Evolutionary conservation across 192 early-diverging fungal genomes (phyloP), one percentile per base, ranked within the genome.

Genomic region (Linnemannia schmuckeri): DNA sequence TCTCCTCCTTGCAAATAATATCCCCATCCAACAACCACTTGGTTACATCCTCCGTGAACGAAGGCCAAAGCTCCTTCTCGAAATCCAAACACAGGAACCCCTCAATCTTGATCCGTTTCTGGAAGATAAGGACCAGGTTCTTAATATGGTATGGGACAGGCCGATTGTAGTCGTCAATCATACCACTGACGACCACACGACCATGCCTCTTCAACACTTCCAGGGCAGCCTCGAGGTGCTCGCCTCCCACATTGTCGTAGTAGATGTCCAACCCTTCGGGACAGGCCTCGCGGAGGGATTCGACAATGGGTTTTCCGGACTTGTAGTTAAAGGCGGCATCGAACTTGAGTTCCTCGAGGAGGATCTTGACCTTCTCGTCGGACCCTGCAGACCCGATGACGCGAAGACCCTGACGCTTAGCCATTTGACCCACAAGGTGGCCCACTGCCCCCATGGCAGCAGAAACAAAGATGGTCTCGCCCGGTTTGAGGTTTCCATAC

Each of bases 271-370:
- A 92, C 30, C 96, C 96, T 22, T 95, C 88, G 33, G 77, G 96
- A 94, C 55, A 91, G 91, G 9, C 81, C 76, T 83, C 93, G 63
- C 49, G 74, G 82, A 63, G 96, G 91, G 24, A 89, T 8, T 80
- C 77, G 54, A 87, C 95, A 75, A 97, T 93, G 82, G 78, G 47
- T n/a, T 89, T 90, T 10, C 88, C 91, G 5, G 90, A 96, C 85
- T 97, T 97, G 94, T 98, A 98, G 91, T 98, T 98, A 90, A 98
- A 95, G 13, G 91, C 97, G 12, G 88, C 95, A 88, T 98, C 96
- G 54, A 94, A 96, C 35, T 94, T 93, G 74, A 94, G 79, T 72
- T 91, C 90, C 9, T 91, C 79, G 69, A 93, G 90, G n/a, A 97
- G 89, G 77, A 90, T 92, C 20, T 87, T 90, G 22, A 95, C 94